Percentiles rank a stretch among this genome's conserved stretches.
phyloP scores from a whole-genome alignment of 73 alveolate genomes.

The Tetrahymena malaccensis region DNA sequence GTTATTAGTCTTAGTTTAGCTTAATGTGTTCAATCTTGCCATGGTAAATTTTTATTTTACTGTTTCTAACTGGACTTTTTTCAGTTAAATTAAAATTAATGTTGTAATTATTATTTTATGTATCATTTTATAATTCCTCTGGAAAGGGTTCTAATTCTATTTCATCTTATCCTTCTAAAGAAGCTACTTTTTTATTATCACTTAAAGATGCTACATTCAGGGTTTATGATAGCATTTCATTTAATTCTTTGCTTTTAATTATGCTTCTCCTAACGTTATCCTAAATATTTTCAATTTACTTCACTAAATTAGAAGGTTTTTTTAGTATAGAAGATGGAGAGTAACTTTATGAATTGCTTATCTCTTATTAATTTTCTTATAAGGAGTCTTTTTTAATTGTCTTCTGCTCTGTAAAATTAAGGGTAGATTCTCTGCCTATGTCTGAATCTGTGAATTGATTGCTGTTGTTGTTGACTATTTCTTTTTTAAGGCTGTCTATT shows the following conservation, averaged over 20 bases:
- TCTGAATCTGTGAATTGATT: not conserved
- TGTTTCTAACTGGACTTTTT: not conserved
- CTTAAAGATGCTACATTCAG: not conserved
- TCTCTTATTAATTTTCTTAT: not conserved
- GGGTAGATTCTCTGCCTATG: not conserved
- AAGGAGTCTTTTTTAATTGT: not conserved
- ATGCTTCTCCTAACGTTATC: not conserved
- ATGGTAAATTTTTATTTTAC: not conserved
- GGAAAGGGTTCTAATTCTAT: not conserved
- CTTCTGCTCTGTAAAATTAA: not conserved
- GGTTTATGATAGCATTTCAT: not conserved
- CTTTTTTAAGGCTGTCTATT: not conserved
- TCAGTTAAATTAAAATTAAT: not conserved
- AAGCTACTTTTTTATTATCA: not conserved
- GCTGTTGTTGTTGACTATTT: not conserved
- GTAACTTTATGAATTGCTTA: not conserved
- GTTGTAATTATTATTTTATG: not conserved
- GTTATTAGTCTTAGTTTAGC: not conserved
- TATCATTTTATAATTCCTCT: not conserved
- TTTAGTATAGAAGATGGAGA: not conserved
- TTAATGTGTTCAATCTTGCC: not conserved
- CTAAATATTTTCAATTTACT: not conserved
- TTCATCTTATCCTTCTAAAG: not conserved
- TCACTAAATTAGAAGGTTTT: not conserved
- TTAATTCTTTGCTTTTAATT: not conserved